Evolutionary conservation across 164 flowering plant species (phyloP).

Genomic region (Stephania cephalantha): DNA sequence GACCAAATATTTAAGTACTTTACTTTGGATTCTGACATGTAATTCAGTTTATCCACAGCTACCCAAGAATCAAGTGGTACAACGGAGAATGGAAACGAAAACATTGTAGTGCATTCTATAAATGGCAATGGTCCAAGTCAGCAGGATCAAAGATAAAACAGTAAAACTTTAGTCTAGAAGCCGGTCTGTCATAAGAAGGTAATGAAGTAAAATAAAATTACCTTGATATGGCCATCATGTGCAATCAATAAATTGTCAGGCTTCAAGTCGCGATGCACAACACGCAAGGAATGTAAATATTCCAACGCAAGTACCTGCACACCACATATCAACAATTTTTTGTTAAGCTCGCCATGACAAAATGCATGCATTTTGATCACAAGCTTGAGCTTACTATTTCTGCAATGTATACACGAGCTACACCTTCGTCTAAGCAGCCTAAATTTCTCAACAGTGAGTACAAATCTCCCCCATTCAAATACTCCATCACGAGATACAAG

Average conservation of each 20-base stretch:
- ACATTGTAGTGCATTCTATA: background rate
- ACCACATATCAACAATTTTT: background rate
- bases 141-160: background rate
- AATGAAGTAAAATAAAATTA: conserved; percentile 12
- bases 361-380: background rate
- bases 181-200: background rate
- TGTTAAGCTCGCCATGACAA: background rate
- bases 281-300: conserved; percentile 82
- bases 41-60: background rate
- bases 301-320: conserved; percentile 96
- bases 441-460: conserved; percentile 91
- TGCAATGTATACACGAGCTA: conserved; percentile 91
- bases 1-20: background rate
- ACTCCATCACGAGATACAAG: conserved; percentile 98
- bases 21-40: background rate
- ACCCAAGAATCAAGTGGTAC: background rate
- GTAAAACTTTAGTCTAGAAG: background rate
- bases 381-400: conserved; percentile 78
- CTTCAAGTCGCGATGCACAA: conserved; percentile 98
- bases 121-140: background rate
- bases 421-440: conserved; percentile 97
- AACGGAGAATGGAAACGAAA: background rate
- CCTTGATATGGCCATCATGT: conserved; percentile 99
- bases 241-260: conserved; percentile 98
- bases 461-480: conserved; percentile 97